phyloP scores from a whole-genome alignment of 2,329 filamentous ascomycete species.

The Rasamsonia emersonii region DNA sequence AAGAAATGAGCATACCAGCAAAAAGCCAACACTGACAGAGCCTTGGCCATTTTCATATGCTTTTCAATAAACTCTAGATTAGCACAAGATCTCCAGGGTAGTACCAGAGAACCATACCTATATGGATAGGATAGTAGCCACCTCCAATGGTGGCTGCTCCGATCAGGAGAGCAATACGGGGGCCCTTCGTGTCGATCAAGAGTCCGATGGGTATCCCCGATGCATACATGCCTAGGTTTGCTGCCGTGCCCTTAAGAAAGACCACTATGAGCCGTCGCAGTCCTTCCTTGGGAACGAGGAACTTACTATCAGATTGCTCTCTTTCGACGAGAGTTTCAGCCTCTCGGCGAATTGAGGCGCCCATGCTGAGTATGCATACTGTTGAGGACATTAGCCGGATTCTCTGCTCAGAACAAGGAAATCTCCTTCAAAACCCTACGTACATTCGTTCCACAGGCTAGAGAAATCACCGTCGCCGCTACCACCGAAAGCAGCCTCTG shows the following conservation, averaged over 20 bases:
- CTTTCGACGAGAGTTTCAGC: conserved; percentile 78
- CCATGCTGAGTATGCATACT: conserved; percentile 99
- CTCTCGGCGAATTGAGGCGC: conserved; percentile 87
- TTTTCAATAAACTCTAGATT: conserved; percentile 15
- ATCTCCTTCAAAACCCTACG: conserved; percentile 5
- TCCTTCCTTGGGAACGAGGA: not conserved
- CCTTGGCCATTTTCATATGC: conserved; percentile 64
- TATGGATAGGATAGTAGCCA: conserved; percentile 80
- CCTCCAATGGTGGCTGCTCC: conserved; percentile 63
- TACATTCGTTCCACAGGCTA: conserved; percentile 91
- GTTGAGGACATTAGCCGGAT: conserved; percentile 7
- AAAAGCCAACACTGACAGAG: conserved; percentile 44
- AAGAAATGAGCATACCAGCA: conserved; percentile 79
- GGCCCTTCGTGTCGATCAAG: conserved; percentile 74
- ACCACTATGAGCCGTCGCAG: conserved; percentile 1
- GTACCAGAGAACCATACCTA: conserved; percentile 27
- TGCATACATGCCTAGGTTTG: conserved; percentile 78
- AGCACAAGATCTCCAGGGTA: not conserved
- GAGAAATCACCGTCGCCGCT: conserved; percentile 72
- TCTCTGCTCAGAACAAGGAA: not conserved
- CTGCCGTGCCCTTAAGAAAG: conserved; percentile 46
- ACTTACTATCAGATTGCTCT: conserved; percentile 80
- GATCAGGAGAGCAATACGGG: conserved; percentile 66
- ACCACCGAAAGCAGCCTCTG: conserved; percentile 73
- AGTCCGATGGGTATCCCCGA: conserved; percentile 83